A percentile compares a stretch with the other conserved stretches of the same genome.
Evolutionary conservation across 768 basidiomycete species (phyloP).

Genomic region (Gloeopeniophorella convolvens): DNA sequence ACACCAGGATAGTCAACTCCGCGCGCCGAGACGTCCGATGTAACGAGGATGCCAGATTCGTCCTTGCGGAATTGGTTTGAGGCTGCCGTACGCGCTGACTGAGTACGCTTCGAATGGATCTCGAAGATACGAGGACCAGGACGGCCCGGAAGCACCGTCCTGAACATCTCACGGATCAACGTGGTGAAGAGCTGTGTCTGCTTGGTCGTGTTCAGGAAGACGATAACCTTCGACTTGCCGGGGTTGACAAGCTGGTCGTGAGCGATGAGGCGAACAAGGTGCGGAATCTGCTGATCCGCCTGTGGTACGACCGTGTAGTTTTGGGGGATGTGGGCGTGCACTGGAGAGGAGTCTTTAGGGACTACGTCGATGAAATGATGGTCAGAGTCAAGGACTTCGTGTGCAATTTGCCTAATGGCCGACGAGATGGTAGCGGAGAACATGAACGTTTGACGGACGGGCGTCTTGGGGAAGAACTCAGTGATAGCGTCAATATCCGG

Average conservation of each 20-base stretch:
- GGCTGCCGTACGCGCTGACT: slow-evolving; percentile 48
- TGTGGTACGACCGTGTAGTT: slow-evolving; percentile 68
- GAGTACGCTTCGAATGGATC: slow-evolving; percentile 72
- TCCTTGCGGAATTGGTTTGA: slow-evolving; percentile 58
- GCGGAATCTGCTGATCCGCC: slow-evolving; percentile 65
- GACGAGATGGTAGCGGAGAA: slow-evolving; percentile 84
- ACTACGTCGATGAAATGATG: slow-evolving; percentile 74
- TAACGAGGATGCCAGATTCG: slow-evolving; percentile 56
- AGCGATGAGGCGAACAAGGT: slow-evolving; percentile 70
- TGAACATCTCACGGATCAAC: slow-evolving; percentile 47
- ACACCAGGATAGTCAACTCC: slow-evolving; percentile 88
- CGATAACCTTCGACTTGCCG: slow-evolving; percentile 61
- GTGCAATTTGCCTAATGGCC: slow-evolving; percentile 65
- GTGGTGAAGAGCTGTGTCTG: slow-evolving; percentile 70
- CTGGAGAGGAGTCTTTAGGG: slow-evolving; percentile 50
- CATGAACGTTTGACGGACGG: slow-evolving; percentile 81
- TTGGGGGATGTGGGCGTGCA: slow-evolving; percentile 74
- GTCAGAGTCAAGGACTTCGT: slow-evolving; percentile 47
- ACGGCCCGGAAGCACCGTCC: slow-evolving; percentile 43
- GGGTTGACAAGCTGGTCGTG: slow-evolving; percentile 81
- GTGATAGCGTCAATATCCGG: slow-evolving; percentile 75
- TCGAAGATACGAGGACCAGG: slow-evolving; percentile 56
- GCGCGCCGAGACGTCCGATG: slow-evolving; percentile 84
- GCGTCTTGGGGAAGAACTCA: slow-evolving; percentile 48
- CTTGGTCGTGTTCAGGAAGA: slow-evolving; percentile 85